Conservation (phyloP, 1,284 basidiomycete genomes). For the Rhodotorula mucilaginosa region DNA sequence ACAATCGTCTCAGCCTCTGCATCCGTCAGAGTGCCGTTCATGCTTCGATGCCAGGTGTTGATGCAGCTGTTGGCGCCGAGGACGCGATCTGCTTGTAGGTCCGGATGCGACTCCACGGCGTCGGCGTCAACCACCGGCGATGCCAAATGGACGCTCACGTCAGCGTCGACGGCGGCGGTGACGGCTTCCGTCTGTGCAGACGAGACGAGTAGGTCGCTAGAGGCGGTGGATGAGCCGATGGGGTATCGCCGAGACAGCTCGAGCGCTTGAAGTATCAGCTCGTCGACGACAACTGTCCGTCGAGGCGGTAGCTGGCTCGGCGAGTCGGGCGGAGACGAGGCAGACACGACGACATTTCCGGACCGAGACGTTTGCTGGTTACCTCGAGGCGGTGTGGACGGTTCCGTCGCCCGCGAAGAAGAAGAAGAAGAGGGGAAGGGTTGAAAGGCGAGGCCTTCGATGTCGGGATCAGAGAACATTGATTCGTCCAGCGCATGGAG, state of each 20-base stretch:
- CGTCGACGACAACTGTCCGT: constrained; percentile 29
- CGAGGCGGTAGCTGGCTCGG: background rate
- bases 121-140: background rate
- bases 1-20: constrained; percentile 39
- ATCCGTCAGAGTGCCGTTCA: constrained; percentile 30
- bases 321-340: background rate
- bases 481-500: constrained; percentile 27
- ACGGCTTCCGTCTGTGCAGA: no score
- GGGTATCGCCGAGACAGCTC: constrained; percentile 35
- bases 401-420: background rate
- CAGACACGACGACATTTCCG: background rate
- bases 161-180: background rate
- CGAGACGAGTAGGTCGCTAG: no score
- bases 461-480: constrained; percentile 38
- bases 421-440: constrained; percentile 3
- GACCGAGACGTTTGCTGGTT: background rate
- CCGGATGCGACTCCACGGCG: background rate
- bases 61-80: constrained; percentile 43
- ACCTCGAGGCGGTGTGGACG: background rate
- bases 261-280: constrained; percentile 36
- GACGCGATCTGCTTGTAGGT: constrained; percentile 31
- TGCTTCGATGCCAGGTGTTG: constrained; percentile 37
- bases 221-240: constrained; percentile 10
- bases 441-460: constrained; percentile 18
- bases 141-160: no score